These are phyloP conservation scores for Colletotrichum limetticola DNA, from an alignment of 2,329 filamentous ascomycete genomes.

Conservation along the genomic window DNA sequence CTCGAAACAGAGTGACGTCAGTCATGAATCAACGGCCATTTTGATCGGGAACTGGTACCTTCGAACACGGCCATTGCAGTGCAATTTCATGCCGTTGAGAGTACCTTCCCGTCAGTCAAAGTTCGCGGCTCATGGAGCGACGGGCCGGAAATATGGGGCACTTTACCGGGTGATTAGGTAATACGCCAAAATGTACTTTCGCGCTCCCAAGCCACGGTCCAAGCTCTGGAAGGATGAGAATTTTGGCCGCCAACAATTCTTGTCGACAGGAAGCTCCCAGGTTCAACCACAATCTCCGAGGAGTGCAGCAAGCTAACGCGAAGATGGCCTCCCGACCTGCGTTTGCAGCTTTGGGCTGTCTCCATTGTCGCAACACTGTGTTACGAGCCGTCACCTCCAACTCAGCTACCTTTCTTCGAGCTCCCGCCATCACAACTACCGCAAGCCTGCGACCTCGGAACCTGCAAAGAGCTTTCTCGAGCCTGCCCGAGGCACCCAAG, in stretches of 20 bases:
- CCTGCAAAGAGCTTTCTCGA: slow-evolving; percentile 39
- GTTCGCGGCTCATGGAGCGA: neutral
- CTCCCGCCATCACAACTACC: neutral
- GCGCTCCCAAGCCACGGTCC: neutral
- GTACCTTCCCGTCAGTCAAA: neutral
- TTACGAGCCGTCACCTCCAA: slow-evolving; percentile 38
- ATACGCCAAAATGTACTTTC: neutral
- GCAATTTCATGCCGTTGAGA: neutral
- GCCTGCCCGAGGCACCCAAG: slow-evolving; percentile 27
- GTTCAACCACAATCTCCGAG: neutral
- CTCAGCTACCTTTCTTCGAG: slow-evolving; percentile 9
- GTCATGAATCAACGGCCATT: no score
- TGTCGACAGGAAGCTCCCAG: neutral
- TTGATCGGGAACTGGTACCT: no score
- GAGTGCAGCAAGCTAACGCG: neutral
- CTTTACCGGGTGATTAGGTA: neutral
- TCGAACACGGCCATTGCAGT: no score
- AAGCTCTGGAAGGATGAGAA: neutral
- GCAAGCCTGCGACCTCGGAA: slow-evolving; percentile 29
- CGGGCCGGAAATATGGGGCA: neutral
- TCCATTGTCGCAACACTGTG: slow-evolving; percentile 40
- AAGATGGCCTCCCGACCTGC: slow-evolving; percentile 40
- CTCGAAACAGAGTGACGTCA: no score
- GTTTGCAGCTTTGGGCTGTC: slow-evolving; percentile 40
- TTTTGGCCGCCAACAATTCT: neutral